phyloP scores from a whole-genome alignment of 768 basidiomycete species.

The Lentinula raphanica region DNA sequence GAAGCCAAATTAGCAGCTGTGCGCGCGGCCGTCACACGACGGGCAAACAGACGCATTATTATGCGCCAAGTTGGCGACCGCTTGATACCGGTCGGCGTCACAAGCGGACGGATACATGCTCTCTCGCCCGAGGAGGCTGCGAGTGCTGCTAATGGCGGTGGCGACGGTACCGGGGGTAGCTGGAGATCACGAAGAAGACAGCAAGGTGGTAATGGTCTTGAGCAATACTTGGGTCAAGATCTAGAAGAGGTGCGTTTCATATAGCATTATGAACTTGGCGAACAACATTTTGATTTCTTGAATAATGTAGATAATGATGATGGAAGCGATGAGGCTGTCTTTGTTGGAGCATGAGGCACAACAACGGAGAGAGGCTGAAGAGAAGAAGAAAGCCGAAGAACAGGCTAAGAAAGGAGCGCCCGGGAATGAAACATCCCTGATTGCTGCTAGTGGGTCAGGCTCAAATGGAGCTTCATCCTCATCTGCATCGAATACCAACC shows the following conservation, averaged over 20 bases:
- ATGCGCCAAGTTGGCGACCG: conserved; percentile 99
- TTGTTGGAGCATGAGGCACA: conserved; percentile 93
- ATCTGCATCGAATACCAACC: conserved; percentile 16
- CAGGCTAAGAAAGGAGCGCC: conserved; percentile 29
- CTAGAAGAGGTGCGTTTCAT: conserved; percentile 73
- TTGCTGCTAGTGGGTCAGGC: conserved; percentile 19
- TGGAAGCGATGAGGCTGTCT: conserved; percentile 98
- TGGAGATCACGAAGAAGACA: conserved; percentile 58
- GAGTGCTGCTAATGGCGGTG: conserved; percentile 24
- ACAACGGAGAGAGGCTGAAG: conserved; percentile 69
- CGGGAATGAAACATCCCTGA: conserved; percentile 19
- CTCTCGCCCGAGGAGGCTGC: conserved; percentile 58
- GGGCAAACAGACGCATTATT: conserved; percentile 92
- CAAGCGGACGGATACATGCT: conserved; percentile 77
- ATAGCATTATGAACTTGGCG: not conserved
- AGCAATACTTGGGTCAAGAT: conserved; percentile 89
- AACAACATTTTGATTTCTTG: conserved; percentile 11
- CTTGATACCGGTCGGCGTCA: conserved; percentile 94
- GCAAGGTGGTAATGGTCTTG: conserved; percentile 55
- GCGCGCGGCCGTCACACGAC: conserved; percentile 90
- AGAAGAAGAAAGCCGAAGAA: conserved; percentile 52
- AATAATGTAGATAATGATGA: conserved; percentile 78
- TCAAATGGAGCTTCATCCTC: conserved; percentile 18
- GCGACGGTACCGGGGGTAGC: conserved; percentile 27
- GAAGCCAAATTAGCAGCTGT: conserved; percentile 93